phyloP scores from a whole-genome alignment of 306 rosid genomes.

The Inga leiocalycina region DNA sequence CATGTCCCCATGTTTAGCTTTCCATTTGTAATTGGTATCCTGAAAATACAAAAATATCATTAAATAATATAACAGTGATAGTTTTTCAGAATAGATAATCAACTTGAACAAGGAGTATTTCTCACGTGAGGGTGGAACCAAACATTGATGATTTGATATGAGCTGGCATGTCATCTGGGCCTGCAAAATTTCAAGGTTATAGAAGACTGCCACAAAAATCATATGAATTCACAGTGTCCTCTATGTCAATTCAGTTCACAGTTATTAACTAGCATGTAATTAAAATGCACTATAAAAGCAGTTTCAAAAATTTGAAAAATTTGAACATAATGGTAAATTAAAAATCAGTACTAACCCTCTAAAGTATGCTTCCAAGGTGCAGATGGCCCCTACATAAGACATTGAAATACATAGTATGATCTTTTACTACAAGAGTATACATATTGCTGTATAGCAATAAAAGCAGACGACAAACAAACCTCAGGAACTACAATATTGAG shows the following conservation, averaged over 20 bases:
- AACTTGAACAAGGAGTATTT: constrained; percentile 24
- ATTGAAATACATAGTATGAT: background rate
- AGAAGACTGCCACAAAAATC: background rate
- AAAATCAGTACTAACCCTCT: constrained; percentile 61
- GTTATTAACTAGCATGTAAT: background rate
- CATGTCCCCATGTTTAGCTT: constrained; percentile 97
- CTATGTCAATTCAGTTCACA: background rate
- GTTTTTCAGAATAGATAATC: constrained; percentile 27
- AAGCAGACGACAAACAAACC: constrained; percentile 44
- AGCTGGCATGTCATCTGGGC: constrained; percentile 98
- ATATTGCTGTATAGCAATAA: background rate
- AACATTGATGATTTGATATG: constrained; percentile 97
- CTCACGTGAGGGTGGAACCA: constrained; percentile 82
- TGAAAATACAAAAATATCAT: constrained; percentile 41
- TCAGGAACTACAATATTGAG: constrained; percentile 82
- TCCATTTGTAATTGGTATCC: constrained; percentile 91
- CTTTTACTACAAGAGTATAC: background rate
- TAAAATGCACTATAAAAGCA: background rate
- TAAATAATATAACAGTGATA: constrained; percentile 2
- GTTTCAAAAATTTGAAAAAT: background rate
- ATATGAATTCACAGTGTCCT: background rate
- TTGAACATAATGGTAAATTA: background rate
- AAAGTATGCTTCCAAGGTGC: constrained; percentile 96
- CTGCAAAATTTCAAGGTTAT: constrained; percentile 51
- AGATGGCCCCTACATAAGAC: constrained; percentile 62